These are phyloP conservation scores for Scutellaria galericulata DNA, from an alignment of 257 asterid species.

Conservation along the genomic window DNA sequence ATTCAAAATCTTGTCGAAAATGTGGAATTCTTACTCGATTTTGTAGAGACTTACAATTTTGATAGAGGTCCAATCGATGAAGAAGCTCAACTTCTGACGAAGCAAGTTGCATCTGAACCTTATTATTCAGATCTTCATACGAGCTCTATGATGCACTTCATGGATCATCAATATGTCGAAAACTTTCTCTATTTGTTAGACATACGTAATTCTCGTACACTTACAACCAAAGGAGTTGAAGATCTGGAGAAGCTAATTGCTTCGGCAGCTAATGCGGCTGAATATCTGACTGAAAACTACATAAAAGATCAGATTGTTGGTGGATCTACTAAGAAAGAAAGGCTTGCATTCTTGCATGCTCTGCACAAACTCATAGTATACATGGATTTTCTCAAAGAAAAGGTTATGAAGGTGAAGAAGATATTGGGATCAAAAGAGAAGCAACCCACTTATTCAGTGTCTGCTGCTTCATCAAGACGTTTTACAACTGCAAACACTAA, in stretches of 20 bases:
- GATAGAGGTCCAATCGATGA: not conserved
- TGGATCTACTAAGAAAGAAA: not conserved
- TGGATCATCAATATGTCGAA: no score
- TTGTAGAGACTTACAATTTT: not conserved
- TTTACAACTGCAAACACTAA: not conserved
- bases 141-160: no score
- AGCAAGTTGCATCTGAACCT: constrained; percentile 21
- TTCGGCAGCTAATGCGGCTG: constrained; percentile 30
- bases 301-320: constrained; percentile 1
- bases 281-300: constrained; percentile 32
- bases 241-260: constrained; percentile 16
- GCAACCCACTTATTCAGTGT: not conserved
- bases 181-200: no score
- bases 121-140: not conserved
- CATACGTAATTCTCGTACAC: no score
- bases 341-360: not conserved
- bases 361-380: not conserved
- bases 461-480: constrained; percentile 16
- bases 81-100: not conserved
- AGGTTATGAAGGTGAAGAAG: not conserved
- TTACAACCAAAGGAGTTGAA: not conserved
- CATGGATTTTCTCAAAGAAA: constrained; percentile 5
- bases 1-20: constrained; percentile 4
- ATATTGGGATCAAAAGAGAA: not conserved
- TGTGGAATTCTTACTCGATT: constrained; percentile 15